Evolutionary conservation across 495 filamentous ascomycete genomes (phyloP), one percentile per base, ranked within the genome.

Genomic region (Annulohypoxylon nitens): DNA sequence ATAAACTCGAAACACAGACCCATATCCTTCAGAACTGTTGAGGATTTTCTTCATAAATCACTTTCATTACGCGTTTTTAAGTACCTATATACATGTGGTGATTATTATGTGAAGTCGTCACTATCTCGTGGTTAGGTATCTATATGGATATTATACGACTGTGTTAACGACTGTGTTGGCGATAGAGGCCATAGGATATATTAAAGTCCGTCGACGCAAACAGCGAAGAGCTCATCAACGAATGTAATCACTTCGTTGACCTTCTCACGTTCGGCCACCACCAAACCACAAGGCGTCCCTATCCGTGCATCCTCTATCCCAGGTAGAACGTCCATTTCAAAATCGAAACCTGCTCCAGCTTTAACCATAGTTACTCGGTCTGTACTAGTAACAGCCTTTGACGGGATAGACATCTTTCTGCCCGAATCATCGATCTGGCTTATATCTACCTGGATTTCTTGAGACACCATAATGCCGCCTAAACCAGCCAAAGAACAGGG

Each of bases 381-480:
- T 18, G 37, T 58, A 3, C 43, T 58, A n/a, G 18, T 14, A 2
- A 50, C 43, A 11, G 63, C 20, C 57, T 65, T 70, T 43, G 30
- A 60, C 25, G 61, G 37, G 9, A 39, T 30, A 14, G 51, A 59
- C 36, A 48, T 30, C 11, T 41, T 57, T 47, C 57, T 61, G n/a
- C 45, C 20, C 30, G 30, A 20, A 41, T 76, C 74, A 23, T 74
- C 71, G 9, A 63, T 61, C 51, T 82, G 26, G 34, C 62, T 66
- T 63, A 88, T 79, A 65, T 88, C 86, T 16, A 89, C 81, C 16
- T 84, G 80, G 36, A 87, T 83, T 67, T 87, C 85, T 58, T 85
- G 86, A 39, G 81, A 85, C 26, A 88, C 85, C 67, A 87, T 82
- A 71, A 89, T 90, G 53, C 86, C 86, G 7, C 85, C 80, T 25